Evolutionary conservation across 2,329 filamentous ascomycete genomes (phyloP).

Genomic region (Chaetomiaceae sp.): DNA sequence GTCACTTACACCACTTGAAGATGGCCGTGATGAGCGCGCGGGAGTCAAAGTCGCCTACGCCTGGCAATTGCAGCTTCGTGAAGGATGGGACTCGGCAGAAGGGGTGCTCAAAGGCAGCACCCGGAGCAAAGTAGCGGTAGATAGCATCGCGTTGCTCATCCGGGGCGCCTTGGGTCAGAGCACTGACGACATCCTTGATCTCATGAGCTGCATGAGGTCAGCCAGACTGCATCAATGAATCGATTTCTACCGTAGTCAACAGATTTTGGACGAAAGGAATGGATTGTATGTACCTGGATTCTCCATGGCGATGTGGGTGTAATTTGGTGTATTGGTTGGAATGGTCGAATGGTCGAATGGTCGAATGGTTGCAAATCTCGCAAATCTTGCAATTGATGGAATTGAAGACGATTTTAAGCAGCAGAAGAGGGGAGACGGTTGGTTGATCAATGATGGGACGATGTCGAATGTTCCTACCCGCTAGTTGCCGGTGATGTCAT

Average conservation of each 20-base stretch:
- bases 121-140: constrained; percentile 66
- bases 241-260: too few species aligned
- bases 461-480: too few species aligned
- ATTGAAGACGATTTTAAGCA: neutral
- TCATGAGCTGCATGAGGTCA: constrained; percentile 44
- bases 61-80: constrained; percentile 37
- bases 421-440: too few species aligned
- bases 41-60: constrained; percentile 50
- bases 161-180: constrained; percentile 63
- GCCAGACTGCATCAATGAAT: too few species aligned
- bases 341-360: too few species aligned
- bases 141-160: constrained; percentile 62
- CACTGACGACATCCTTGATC: constrained; percentile 61
- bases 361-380: too few species aligned
- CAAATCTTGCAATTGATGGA: too few species aligned
- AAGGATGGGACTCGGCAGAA: constrained; percentile 66
- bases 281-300: constrained; percentile 36
- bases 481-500: constrained; percentile 19
- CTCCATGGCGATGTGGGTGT: constrained; percentile 38
- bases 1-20: constrained; percentile 57
- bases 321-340: too few species aligned
- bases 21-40: constrained; percentile 64
- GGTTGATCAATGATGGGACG: too few species aligned
- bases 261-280: too few species aligned
- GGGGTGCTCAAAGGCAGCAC: constrained; percentile 72